Base-by-base conservation (phyloP, 495 filamentous ascomycete species). In the Usnea hakonensis region DNA sequence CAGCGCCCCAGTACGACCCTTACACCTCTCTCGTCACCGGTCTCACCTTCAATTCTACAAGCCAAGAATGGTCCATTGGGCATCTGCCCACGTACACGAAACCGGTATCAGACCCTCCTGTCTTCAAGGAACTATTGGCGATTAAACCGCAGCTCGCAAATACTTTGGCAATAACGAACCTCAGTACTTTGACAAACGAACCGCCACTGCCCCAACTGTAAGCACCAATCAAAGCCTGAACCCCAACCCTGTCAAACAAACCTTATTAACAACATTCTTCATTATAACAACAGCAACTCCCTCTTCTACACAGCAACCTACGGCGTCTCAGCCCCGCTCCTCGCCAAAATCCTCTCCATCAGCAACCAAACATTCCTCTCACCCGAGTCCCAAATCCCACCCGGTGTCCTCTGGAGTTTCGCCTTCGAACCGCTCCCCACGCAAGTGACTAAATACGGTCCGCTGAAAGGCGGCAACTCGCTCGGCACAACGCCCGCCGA, bases 101-200 rank as follows among this genome's bases (percentile, higher is more conserved):
- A 36, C 67, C 65, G 1, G 67, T 67, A 19, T 65, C 63, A 14
- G 60, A 72, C 41, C 71, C 71, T 7, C 54, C 70, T 33, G 68
- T 69, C 14, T 70, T 69, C 26, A 36, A 66, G 33, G 55, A 60
- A 10, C 69, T 73, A 53, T 65, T 67, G 1, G 63, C 63, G 13
- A 61, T 72, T 35, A 61, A 65, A 48, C 67, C 69, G 5, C 55
- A 57, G 8, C 23, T 75, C 32, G 32, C 32, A 2, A 72, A 66
- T 48, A 73, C 71, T 1, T 62, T 75, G 48, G 57, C 61, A 5
- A 60, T 78, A 9, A 66, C 68, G 1, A 70, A 65, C 38, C 67
- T 79, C 33, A 58, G 69, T 5, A 70, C 71, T 8, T 60, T 78
- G 6, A 69, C 76, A 0, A 30, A 64, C 7, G 69, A 74, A 60